Conservation (phyloP, 495 filamentous ascomycete genomes). For the Talaromyces trachyspermus region DNA sequence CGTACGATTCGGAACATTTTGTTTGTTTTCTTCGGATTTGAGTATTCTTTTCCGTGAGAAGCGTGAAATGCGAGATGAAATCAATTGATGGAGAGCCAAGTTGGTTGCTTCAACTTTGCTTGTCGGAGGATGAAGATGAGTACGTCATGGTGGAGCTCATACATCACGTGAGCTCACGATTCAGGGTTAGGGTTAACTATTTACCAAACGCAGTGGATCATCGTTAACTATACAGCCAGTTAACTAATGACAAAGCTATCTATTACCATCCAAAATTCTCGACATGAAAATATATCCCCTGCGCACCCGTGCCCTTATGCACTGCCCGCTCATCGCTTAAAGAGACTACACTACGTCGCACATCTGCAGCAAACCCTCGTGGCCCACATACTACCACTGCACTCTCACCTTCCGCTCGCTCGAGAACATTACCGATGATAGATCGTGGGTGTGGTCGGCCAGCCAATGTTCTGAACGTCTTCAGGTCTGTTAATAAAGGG, state of each 20-base stretch:
- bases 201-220: too few species aligned
- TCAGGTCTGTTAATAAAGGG: background rate
- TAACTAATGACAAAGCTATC: background rate
- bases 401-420: conserved; percentile 72
- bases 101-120: background rate
- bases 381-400: conserved; percentile 80
- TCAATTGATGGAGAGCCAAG: too few species aligned
- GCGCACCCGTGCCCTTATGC: conserved; percentile 84
- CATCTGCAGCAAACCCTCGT: conserved; percentile 52
- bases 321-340: conserved; percentile 82
- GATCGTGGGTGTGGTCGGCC: conserved; percentile 36
- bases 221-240: too few species aligned
- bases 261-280: conserved; percentile 31
- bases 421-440: conserved; percentile 51
- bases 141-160: conserved; percentile 2
- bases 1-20: conserved; percentile 4
- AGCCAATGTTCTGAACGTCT: conserved; percentile 7
- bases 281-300: conserved; percentile 56
- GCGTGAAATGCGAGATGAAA: background rate
- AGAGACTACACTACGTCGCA: conserved; percentile 58
- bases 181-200: background rate
- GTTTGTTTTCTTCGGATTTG: too few species aligned
- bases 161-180: background rate
- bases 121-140: background rate
- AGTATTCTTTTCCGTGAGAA: too few species aligned